Evolutionary conservation across 257 asterid genomes (phyloP).

Genomic region (Petunia axillaris): DNA sequence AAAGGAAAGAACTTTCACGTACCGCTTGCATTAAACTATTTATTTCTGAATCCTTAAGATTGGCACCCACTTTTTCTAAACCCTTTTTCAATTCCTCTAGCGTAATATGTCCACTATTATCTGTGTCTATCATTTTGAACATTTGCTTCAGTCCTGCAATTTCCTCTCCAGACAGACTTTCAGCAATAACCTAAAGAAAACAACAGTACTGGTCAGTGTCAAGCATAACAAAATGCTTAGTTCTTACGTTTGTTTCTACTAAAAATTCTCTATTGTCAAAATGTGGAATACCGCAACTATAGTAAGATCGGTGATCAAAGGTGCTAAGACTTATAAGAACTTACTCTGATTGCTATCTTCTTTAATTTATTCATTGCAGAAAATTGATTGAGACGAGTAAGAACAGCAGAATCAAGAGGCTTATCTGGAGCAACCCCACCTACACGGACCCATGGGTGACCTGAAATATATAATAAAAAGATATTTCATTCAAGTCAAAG

Average conservation of each 20-base stretch:
- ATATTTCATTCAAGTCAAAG: not conserved
- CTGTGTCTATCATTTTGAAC: constrained; percentile 54
- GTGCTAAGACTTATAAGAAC: constrained; percentile 14
- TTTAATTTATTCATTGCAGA: constrained; percentile 54
- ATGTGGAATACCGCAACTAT: not conserved
- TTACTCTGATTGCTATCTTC: constrained; percentile 54
- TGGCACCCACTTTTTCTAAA: constrained; percentile 43
- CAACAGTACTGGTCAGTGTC: not conserved
- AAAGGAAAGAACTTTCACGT: not conserved
- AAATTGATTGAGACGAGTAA: constrained; percentile 49
- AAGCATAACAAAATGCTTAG: not conserved
- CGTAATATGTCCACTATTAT: constrained; percentile 54
- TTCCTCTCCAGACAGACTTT: constrained; percentile 51
- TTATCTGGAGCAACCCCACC: constrained; percentile 50
- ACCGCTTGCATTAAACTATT: constrained; percentile 30
- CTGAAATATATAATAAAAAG: constrained; percentile 28
- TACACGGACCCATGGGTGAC: constrained; percentile 50
- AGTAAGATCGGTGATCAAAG: constrained; percentile 10
- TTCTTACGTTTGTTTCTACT: not conserved
- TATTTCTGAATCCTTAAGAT: constrained; percentile 47
- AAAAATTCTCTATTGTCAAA: not conserved
- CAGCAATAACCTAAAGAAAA: constrained; percentile 46
- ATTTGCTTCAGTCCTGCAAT: constrained; percentile 55
- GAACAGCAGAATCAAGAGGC: constrained; percentile 57
- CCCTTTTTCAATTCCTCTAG: constrained; percentile 49